Base-by-base conservation (phyloP, 768 basidiomycete genomes). In the Boletus tylopilopsis region DNA sequence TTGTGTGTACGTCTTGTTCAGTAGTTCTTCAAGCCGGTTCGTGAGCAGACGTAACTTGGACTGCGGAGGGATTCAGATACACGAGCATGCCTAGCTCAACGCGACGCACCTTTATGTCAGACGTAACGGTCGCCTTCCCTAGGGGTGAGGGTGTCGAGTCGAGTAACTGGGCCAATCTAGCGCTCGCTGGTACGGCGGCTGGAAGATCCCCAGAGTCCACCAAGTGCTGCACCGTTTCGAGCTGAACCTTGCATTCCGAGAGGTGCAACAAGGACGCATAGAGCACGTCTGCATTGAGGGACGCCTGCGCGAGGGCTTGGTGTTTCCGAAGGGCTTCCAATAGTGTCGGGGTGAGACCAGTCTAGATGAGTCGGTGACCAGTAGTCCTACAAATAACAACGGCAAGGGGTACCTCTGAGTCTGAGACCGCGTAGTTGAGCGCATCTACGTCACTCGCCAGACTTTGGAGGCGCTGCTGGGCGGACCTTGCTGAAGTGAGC, bases 21-120 rank as follows among this genome's bases (percentile, higher is more conserved):
- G 72, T 58, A 88, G 82, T 52, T 90, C 90, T 60, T 88, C 82
- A 7, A 80, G 67, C 32, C 78, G 78, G 47, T 84, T 80, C 59
- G 75, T 74, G 22, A 76, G 64, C 9, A 79, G 75, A 51, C 74
- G 76, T 50, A 81, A 75, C 55, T 72, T 79, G 42, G 70, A 73
- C 89, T 92, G 55, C 6, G 16, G 8, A 5, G 24, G 12, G 15
- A 47, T 18, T 58, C 16, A 56, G 45, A 43, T n/a, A 35, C 37
- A 34, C 3, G 8, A 21, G 10, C 5, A 25, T 21, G 37, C 30
- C 15, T 16, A 12, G 33, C 40, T n/a, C 38, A n/a, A 29, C 24
- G 21, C 18, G 10, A 61, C 76, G 27, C 56, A 89, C 89, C 75
- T 76, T 80, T 36, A 88, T 58, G 58, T 84, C 82, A 22, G 56